These are phyloP conservation scores for Xerocomus spinulosus DNA, from an alignment of 768 basidiomycete genomes.

Conservation along the genomic window DNA sequence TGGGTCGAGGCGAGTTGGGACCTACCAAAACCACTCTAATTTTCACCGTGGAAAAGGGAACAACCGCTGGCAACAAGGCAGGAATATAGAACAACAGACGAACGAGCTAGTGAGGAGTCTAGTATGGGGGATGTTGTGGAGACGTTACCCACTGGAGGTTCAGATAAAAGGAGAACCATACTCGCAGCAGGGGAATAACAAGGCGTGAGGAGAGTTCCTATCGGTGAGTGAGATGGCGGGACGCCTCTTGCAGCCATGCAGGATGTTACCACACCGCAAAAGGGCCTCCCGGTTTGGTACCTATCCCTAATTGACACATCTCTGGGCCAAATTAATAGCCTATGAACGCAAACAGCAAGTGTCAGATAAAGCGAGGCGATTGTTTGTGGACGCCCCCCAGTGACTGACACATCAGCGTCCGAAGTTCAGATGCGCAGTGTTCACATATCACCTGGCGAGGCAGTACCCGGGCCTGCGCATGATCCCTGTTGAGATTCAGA, in stretches of 20 bases:
- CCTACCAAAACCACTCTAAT: conserved; percentile 23
- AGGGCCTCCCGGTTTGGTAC: conserved; percentile 26
- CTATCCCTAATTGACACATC: conserved; percentile 27
- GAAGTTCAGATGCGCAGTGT: conserved; percentile 15
- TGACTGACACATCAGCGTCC: conserved; percentile 19
- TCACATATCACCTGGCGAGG: conserved; percentile 25
- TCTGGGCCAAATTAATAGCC: conserved; percentile 27
- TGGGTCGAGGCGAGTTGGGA: conserved; percentile 5
- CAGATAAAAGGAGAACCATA: conserved; percentile 30
- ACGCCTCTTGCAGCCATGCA: conserved; percentile 18
- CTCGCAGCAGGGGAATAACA: conserved; percentile 22
- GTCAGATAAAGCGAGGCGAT: conserved; percentile 20
- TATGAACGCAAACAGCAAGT: conserved; percentile 27
- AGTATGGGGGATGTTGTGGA: conserved; percentile 8
- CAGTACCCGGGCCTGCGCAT: conserved; percentile 14
- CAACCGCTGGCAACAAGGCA: conserved; percentile 8
- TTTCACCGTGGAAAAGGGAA: conserved; percentile 31
- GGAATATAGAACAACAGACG: conserved; percentile 4
- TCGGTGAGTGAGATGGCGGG: conserved; percentile 18
- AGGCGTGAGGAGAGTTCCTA: conserved; percentile 27
- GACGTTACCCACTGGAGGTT: conserved; percentile 2
- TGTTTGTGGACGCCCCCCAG: conserved; percentile 17
- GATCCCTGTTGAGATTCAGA: conserved; percentile 16
- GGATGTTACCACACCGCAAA: conserved; percentile 22
- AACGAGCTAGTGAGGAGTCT: not conserved